A percentile compares a stretch with the other conserved stretches of the same genome.
These are phyloP conservation scores for Pseudozyma pruni DNA, from an alignment of 1,284 basidiomycete species.

Conservation along the genomic window DNA sequence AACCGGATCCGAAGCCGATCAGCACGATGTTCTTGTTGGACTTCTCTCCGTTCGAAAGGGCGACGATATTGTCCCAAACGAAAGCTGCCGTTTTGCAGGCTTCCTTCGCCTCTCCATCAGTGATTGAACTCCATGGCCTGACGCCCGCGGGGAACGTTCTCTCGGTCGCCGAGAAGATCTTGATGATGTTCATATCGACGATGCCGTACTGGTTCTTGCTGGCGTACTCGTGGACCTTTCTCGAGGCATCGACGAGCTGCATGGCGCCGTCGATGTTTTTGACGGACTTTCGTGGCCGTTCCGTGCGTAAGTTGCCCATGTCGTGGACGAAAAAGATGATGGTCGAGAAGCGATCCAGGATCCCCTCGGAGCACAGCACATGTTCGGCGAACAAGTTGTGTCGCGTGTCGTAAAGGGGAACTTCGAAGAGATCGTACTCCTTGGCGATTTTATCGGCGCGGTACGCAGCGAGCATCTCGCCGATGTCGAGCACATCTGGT, in stretches of 20 bases:
- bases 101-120: neutral
- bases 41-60: constrained; percentile 73
- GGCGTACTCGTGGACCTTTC: constrained; percentile 82
- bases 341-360: constrained; percentile 49
- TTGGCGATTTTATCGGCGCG: constrained; percentile 81
- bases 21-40: constrained; percentile 81
- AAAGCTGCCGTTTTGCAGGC: constrained; percentile 73
- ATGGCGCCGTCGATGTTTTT: neutral
- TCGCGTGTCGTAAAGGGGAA: constrained; percentile 78
- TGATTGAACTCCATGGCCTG: neutral
- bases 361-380: constrained; percentile 83
- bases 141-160: neutral
- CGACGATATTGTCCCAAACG: constrained; percentile 94
- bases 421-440: constrained; percentile 78
- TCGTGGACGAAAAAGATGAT: constrained; percentile 62
- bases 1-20: constrained; percentile 87
- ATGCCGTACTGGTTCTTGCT: constrained; percentile 76
- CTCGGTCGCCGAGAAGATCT: constrained; percentile 72
- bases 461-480: constrained; percentile 84
- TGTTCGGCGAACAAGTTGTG: constrained; percentile 80
- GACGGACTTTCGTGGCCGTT: constrained; percentile 1
- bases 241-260: constrained; percentile 78
- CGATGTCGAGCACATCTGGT: constrained; percentile 44
- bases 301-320: constrained; percentile 50
- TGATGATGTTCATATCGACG: constrained; percentile 87